phyloP scores from a whole-genome alignment of 495 filamentous ascomycete genomes.

The Aspergillus conjunctus region DNA sequence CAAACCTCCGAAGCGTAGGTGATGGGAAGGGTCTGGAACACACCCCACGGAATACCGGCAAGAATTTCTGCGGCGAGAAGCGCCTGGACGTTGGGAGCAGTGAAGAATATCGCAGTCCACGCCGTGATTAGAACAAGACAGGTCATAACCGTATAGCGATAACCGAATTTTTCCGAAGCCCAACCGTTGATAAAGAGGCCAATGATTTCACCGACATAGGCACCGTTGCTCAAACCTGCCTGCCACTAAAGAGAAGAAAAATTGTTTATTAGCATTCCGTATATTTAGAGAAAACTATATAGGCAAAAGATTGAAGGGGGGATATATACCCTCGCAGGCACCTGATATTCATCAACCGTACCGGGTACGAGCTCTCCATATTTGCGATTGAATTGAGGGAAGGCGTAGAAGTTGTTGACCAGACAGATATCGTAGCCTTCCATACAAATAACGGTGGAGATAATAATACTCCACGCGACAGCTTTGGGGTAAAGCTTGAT shows the following conservation, averaged over 20 bases:
- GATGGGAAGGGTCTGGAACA: slow-evolving; percentile 78
- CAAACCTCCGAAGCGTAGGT: slow-evolving; percentile 82
- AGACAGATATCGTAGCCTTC: slow-evolving; percentile 60
- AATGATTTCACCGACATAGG: slow-evolving; percentile 68
- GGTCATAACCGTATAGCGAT: slow-evolving; percentile 69
- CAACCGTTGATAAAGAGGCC: slow-evolving; percentile 76
- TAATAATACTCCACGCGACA: slow-evolving; percentile 54
- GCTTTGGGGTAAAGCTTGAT: slow-evolving; percentile 60
- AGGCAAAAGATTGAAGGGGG: background rate
- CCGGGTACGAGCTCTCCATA: slow-evolving; percentile 57
- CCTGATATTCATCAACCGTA: slow-evolving; percentile 62
- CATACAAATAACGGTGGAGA: slow-evolving; percentile 59
- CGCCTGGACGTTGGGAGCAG: slow-evolving; percentile 66
- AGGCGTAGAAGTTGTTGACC: slow-evolving; percentile 54
- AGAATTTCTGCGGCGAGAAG: slow-evolving; percentile 75
- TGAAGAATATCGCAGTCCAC: slow-evolving; percentile 78
- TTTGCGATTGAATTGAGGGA: slow-evolving; percentile 62
- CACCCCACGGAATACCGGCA: slow-evolving; percentile 78
- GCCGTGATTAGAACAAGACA: slow-evolving; percentile 66
- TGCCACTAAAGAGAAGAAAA: slow-evolving; percentile 58
- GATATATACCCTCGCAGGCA: slow-evolving; percentile 57
- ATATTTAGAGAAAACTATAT: background rate
- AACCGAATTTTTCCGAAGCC: slow-evolving; percentile 75
- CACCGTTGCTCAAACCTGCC: slow-evolving; percentile 72
- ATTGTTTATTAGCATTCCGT: slow-evolving; percentile 10